Base-by-base conservation (phyloP, 805 yeast species). In the Candida silvicultrix region DNA sequence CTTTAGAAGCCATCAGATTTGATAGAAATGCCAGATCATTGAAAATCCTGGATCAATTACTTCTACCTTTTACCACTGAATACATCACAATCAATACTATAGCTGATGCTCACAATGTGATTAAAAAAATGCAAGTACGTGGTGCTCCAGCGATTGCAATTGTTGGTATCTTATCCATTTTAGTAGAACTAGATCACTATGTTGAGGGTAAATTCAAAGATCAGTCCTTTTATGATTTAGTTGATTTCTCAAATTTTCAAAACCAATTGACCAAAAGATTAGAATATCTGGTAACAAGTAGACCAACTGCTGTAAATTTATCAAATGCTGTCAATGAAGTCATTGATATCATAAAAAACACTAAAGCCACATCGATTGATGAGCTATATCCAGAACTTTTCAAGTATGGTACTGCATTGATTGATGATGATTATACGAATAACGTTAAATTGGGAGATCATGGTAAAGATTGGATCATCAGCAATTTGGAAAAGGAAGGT, bases 111-210 rank as follows among this genome's bases (percentile, higher is more conserved):
- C 88, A 69, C 65, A 73, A 74, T 18, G 95, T 86, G n/a, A 92
- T 92, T 63, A 83, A 81, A 59, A 73, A 73, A 47, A 92, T 92
- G 99, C 89, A 87, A 57, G 97, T 95, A 5, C 75, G 99, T 62
- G 99, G 99, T 35, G 99, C 99, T 0, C 99, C 99, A 0, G 98
- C 98, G 1, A 92, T 92, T 60, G 97, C 97, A 50, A 87, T 92
- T 47, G 97, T 92, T 2, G 98, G 96, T 5, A 81, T 89, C 1
- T 74, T 90, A 49, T 78, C 96, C 2, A 76, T 92, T 3, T 83
- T 87, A 2, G 80, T 85, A n/a, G 97, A 92, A 53, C 65, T 79
- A 3, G 66, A 65, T 46, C 56, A 59, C 57, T 58, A 46, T 46
- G 41, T 69, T 42, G 53, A 48, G 28, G 63, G 61, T 2, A 49